These are phyloP conservation scores for Pseudogymnoascus sp. DNA, from an alignment of 2,329 filamentous ascomycete species.

Conservation along the genomic window DNA sequence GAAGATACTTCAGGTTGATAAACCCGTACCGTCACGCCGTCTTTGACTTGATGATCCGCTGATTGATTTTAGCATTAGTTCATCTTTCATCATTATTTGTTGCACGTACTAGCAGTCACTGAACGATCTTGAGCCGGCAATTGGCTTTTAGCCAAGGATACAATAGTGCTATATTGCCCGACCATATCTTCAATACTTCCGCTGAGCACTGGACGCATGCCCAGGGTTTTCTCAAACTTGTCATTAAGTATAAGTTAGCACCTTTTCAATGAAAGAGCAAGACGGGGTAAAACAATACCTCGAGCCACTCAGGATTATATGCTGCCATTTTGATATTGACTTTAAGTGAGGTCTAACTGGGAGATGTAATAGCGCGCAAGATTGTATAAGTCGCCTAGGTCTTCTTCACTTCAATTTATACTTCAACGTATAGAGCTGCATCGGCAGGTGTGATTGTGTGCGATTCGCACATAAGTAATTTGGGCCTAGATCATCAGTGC, in stretches of 20 bases:
- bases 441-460: not conserved
- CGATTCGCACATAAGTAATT: not conserved
- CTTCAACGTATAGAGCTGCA: not conserved
- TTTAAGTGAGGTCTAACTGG: not conserved
- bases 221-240: slow-evolving; percentile 18
- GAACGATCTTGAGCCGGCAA: slow-evolving; percentile 14
- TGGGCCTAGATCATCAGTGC: not conserved
- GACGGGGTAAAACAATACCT: slow-evolving; percentile 12
- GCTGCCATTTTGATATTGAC: slow-evolving; percentile 10
- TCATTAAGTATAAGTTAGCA: not conserved
- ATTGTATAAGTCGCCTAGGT: not conserved
- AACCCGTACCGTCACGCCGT: slow-evolving; percentile 12
- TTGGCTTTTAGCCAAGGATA: slow-evolving; percentile 12
- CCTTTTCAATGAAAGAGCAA: not conserved
- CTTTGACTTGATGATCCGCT: not conserved
- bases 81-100: not conserved
- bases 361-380: not conserved
- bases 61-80: not conserved
- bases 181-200: slow-evolving; percentile 15
- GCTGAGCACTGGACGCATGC: slow-evolving; percentile 13
- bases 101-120: slow-evolving; percentile 8
- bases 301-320: slow-evolving; percentile 19
- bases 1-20: slow-evolving; percentile 16
- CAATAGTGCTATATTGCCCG: slow-evolving; percentile 14
- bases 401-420: not conserved